These are phyloP conservation scores for Sinapis alba DNA, from an alignment of 441 rosid species.

Conservation along the genomic window DNA sequence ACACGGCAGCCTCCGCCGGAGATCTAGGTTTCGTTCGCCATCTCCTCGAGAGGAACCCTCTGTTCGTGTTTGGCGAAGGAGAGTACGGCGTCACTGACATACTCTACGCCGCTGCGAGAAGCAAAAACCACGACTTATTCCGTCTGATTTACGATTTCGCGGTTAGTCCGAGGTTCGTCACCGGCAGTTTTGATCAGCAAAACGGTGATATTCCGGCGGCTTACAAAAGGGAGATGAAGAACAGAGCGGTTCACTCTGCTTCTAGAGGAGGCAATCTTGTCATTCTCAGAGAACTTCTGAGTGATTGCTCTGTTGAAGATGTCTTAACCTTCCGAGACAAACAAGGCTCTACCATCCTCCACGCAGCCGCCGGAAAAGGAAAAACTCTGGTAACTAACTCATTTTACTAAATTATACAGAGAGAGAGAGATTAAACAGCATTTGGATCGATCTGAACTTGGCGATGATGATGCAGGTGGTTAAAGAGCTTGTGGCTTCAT, in stretches of 20 bases:
- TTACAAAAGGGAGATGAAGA: conserved; percentile 75
- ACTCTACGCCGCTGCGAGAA: conserved; percentile 83
- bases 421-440: background rate
- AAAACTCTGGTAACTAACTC: conserved; percentile 59
- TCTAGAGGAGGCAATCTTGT: conserved; percentile 78
- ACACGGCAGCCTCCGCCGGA: conserved; percentile 91
- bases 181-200: conserved; percentile 56
- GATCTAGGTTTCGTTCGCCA: conserved; percentile 62
- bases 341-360: conserved; percentile 77
- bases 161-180: conserved; percentile 65
- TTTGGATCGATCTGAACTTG: background rate
- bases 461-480: conserved; percentile 58
- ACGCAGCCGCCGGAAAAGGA: conserved; percentile 87
- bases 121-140: conserved; percentile 63
- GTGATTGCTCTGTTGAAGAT: conserved; percentile 46
- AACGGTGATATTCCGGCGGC: conserved; percentile 61
- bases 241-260: conserved; percentile 83
- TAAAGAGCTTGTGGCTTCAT: conserved; percentile 59
- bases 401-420: background rate
- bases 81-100: conserved; percentile 87
- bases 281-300: conserved; percentile 60
- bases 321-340: conserved; percentile 69
- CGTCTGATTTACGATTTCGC: conserved; percentile 69
- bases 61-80: conserved; percentile 89
- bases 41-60: conserved; percentile 68